Evolutionary conservation across 345 rosid species (phyloP).

Genomic region (Alliaria petiolata): DNA sequence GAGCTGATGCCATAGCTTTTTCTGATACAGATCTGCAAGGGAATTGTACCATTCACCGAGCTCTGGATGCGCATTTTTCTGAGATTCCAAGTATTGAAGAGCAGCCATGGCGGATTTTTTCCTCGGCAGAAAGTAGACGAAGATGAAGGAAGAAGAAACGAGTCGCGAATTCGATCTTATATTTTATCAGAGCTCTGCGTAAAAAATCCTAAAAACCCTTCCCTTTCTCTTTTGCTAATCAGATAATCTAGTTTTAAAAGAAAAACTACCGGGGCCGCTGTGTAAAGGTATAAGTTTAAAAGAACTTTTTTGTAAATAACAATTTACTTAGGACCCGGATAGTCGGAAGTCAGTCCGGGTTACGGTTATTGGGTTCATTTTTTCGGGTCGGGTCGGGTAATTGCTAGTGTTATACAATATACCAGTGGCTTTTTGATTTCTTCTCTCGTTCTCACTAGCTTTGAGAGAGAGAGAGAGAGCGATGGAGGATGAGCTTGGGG

Average conservation of each 20-base stretch:
- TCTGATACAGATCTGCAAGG: conserved; percentile 91
- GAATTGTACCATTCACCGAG: conserved; percentile 88
- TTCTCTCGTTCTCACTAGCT: not conserved
- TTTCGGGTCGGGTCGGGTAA: conserved; percentile 18
- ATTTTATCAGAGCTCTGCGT: not conserved
- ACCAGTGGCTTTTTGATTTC: not conserved
- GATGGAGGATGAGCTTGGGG: conserved; percentile 41
- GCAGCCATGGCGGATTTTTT: conserved; percentile 69
- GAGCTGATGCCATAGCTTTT: conserved; percentile 99
- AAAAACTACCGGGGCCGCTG: conserved; percentile 2
- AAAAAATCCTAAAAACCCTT: conserved; percentile 20
- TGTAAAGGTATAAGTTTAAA: not conserved
- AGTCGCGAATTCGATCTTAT: conserved; percentile 8
- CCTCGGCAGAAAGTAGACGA: not conserved
- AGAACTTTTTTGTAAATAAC: not conserved
- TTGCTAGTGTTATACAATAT: not conserved
- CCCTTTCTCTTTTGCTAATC: not conserved
- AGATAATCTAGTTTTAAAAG: not conserved
- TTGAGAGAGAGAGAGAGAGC: not conserved
- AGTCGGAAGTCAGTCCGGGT: not conserved
- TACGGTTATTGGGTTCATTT: not conserved
- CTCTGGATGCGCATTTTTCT: conserved; percentile 70
- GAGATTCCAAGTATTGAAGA: conserved; percentile 75
- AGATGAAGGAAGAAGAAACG: conserved; percentile 2
- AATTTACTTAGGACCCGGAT: not conserved